phyloP scores from a whole-genome alignment of 345 rosid species.

The Gossypium arboreum region DNA sequence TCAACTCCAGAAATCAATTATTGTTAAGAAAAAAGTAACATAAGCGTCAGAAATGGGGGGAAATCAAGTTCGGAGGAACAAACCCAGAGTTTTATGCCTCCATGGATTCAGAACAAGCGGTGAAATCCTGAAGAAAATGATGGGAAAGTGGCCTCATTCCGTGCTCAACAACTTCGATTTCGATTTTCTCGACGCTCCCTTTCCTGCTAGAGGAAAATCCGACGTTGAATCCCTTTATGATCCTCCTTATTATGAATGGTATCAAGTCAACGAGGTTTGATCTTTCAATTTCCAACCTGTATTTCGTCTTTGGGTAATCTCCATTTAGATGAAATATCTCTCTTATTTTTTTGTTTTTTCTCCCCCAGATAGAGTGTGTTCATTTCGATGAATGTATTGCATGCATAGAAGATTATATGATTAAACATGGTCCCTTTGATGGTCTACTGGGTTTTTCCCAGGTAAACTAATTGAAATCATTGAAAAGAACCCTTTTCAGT shows the following conservation, averaged over 20 bases:
- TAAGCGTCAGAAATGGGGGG: neutral
- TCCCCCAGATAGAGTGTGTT: conserved; percentile 21
- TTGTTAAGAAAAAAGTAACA: neutral
- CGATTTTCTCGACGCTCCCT: conserved; percentile 41
- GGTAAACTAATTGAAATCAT: conserved; percentile 21
- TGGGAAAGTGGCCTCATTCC: conserved; percentile 36
- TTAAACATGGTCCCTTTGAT: conserved; percentile 43
- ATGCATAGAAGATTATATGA: conserved; percentile 42
- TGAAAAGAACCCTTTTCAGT: neutral
- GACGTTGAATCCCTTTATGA: conserved; percentile 40
- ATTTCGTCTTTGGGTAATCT: neutral
- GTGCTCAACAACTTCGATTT: conserved; percentile 40
- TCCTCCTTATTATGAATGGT: conserved; percentile 62
- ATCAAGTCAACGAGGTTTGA: conserved; percentile 34
- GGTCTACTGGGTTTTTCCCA: conserved; percentile 53
- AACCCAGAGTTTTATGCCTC: conserved; percentile 45
- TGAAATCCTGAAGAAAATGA: conserved; percentile 34
- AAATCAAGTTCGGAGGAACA: conserved; percentile 14
- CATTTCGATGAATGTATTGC: conserved; percentile 41
- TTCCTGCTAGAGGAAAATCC: conserved; percentile 39
- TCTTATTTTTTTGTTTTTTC: neutral
- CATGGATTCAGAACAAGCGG: conserved; percentile 55
- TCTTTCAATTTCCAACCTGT: neutral
- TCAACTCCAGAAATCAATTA: neutral
- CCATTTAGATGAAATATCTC: neutral